Base-by-base conservation (phyloP, 441 rosid genomes). In the Gossypium laxum region DNA sequence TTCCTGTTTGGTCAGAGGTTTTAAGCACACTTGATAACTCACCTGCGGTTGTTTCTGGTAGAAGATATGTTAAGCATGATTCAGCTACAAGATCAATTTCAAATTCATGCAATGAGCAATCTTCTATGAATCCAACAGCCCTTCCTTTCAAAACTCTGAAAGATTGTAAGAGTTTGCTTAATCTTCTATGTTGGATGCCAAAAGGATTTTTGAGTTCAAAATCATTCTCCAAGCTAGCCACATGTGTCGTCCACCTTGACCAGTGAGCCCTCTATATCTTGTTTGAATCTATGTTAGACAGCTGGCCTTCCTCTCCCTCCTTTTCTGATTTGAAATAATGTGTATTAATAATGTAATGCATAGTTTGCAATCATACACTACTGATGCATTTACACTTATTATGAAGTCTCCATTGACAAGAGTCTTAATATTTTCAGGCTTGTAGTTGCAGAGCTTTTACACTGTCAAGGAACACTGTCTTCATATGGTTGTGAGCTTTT, bases 131-230 rank as follows among this genome's bases (percentile, higher is more conserved):
- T 26, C 80, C 56, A 54, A 74, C 67, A 68, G 60, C 76, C 75
- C 64, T 74, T 48, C 74, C 43, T 70, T 58, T 74, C 22, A 60
- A 76, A 63, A 55, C 21, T 75, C 68, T 51, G 81, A 84, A 85
- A 67, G 80, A 83, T 57, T 90, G 97, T 74, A 83, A 79, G 79
- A 78, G 80, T 77, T 81, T 90, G 77, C 91, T 92, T 70, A 72
- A 72, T 71, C 80, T 88, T 63, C 79, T 92, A 45, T 82, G 88
- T 74, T 80, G 82, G 87, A 86, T 94, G 82, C 98, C 97, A 24
- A 94, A 91, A 83, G 90, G 79, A 69, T 85, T 76, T 75, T 73
- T 87, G 81, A 81, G 67, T 74, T 80, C 82, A 50, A 91, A 77
- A 78, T 89, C 95, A 68, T 78, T 89, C 78, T 79, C 83, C 72